A percentile compares a stretch with the other conserved stretches of the same genome.
Conservation (phyloP, 129 eudicot species). For the Mikania micrantha region DNA sequence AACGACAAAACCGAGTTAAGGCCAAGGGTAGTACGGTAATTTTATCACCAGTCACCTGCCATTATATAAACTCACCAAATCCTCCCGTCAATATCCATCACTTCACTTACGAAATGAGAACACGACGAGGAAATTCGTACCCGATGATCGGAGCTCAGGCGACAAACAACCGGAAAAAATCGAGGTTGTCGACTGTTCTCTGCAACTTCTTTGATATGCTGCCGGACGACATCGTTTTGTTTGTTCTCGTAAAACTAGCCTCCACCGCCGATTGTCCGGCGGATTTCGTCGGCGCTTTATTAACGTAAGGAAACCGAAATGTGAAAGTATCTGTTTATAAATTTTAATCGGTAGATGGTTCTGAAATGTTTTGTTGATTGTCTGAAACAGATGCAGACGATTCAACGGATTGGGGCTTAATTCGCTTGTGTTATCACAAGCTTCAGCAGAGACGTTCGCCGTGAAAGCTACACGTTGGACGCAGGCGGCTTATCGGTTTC, state of each 20-base stretch:
- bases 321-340: background rate
- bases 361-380: background rate
- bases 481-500: conserved; percentile 19
- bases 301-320: conserved; percentile 26
- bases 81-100: background rate
- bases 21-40: background rate
- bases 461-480: conserved; percentile 27
- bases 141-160: conserved; percentile 22
- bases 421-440: conserved; percentile 28
- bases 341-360: too few relatives aligned
- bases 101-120: conserved; percentile 37
- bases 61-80: background rate
- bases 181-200: conserved; percentile 3
- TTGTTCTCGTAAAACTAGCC: conserved; percentile 33
- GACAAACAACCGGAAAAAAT: conserved; percentile 9
- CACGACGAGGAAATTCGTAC: conserved; percentile 53
- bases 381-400: conserved; percentile 25
- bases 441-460: conserved; percentile 23
- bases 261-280: conserved; percentile 40
- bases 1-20: background rate
- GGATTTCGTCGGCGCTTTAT: conserved; percentile 34
- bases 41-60: background rate
- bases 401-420: conserved; percentile 24
- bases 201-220: conserved; percentile 21
- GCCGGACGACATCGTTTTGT: conserved; percentile 45